Conservation (phyloP, 805 yeast species). For the Metschnikowia kofuensis region DNA sequence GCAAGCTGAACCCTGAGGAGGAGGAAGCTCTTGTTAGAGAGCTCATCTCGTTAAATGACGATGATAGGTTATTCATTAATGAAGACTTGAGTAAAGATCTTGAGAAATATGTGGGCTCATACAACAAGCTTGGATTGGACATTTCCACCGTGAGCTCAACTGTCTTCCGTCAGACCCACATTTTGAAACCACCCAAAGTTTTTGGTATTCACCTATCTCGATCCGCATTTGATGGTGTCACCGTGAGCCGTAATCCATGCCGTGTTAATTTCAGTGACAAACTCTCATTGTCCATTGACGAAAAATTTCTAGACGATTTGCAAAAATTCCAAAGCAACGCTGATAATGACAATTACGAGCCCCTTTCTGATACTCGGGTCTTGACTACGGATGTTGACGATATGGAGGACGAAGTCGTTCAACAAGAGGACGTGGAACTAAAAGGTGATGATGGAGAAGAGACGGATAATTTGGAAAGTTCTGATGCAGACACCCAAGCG, state of each 20-base stretch:
- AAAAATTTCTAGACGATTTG: slow-evolving; percentile 35
- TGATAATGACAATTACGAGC: slow-evolving; percentile 16
- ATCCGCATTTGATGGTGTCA: slow-evolving; percentile 68
- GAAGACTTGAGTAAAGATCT: slow-evolving; percentile 59
- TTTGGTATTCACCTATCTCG: slow-evolving; percentile 83
- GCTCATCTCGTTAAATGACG: slow-evolving; percentile 34
- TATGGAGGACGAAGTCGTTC: slow-evolving; percentile 32
- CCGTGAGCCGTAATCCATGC: slow-evolving; percentile 71
- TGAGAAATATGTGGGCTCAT: slow-evolving; percentile 45
- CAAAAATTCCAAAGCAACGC: slow-evolving; percentile 31
- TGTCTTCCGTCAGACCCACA: slow-evolving; percentile 61
- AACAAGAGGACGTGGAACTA: slow-evolving; percentile 38
- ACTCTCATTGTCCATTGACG: slow-evolving; percentile 48
- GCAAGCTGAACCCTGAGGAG: slow-evolving; percentile 23
- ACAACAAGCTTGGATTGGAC: slow-evolving; percentile 42
- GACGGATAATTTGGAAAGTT: slow-evolving; percentile 16
- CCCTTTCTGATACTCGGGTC: slow-evolving; percentile 15
- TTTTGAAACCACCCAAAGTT: slow-evolving; percentile 66
- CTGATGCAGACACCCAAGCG: slow-evolving; percentile 8
- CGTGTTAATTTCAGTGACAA: slow-evolving; percentile 61
- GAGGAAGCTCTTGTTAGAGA: slow-evolving; percentile 28
- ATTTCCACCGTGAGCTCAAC: slow-evolving; percentile 53
- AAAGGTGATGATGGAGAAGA: slow-evolving; percentile 31
- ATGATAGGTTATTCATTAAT: slow-evolving; percentile 49
- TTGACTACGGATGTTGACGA: slow-evolving; percentile 27